Evolutionary conservation across 352 stramenopile genomes (phyloP), one percentile per base, ranked within the genome.

Genomic region (Phytophthora pluvialis): DNA sequence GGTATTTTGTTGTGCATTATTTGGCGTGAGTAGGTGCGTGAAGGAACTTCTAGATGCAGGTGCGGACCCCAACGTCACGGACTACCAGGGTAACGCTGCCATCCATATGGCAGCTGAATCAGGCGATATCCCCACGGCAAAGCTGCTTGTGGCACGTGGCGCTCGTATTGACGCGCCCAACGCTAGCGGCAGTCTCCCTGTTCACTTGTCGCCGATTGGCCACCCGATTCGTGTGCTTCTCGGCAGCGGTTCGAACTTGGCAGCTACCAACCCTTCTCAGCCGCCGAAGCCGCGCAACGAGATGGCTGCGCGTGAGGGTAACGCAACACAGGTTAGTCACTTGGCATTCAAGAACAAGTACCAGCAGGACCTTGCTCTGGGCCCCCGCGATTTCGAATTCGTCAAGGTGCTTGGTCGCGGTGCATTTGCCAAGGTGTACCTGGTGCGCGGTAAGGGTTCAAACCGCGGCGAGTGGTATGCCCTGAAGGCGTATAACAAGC

Each of bases 261-360:
- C 84, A 25, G 74, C 86, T n/a, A 89, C 81, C 10, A 90, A 90
- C 28, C 82, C 81, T 28, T 88, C 82, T 29, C 80, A 91, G 53
- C 81, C 81, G 1, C 81, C 83, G 13, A 83, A 81, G 40, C 75
- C 74, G 43, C 78, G 70, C n/a, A 83, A 73, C 16, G 78, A 90
- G 25, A 70, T 75, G 51, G 25, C 61, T 53, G 67, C 48, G 3
- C 74, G 79, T 16, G 80, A 91, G 13, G 68, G 56, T 18, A 90
- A 91, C 29, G 78, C 83, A 16, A 92, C 80, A 18, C 78, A 94
- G 50, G 86, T 90, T 5, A 83, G 76, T n/a, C 86, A 95, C 70
- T 69, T 95, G 43, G 86, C 86, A 16, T 95, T 95, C 71, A 95
- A 95, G 73, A 95, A 95, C 82, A 95, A 94, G 68, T 95, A 95